Percentiles rank a stretch among this genome's conserved stretches.
phyloP scores from a whole-genome alignment of 2,329 filamentous ascomycete genomes.

The Leptographium lundbergii region DNA sequence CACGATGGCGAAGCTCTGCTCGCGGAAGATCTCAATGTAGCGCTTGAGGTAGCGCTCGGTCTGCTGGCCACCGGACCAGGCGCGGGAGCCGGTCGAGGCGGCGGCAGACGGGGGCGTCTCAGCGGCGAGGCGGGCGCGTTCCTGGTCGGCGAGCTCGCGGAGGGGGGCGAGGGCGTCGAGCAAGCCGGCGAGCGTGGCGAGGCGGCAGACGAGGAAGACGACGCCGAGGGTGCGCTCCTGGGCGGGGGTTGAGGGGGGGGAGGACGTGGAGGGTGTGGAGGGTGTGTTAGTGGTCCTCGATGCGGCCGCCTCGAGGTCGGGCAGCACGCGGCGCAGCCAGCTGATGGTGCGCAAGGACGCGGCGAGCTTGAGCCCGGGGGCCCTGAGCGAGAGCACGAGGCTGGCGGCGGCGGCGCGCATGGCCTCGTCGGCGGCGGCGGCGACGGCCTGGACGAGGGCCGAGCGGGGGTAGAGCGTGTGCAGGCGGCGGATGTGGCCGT shows the following conservation, averaged over 20 bases:
- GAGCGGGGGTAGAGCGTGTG: slow-evolving; percentile 74
- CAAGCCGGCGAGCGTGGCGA: slow-evolving; percentile 67
- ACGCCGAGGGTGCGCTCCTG: slow-evolving; percentile 63
- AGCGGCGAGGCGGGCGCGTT: slow-evolving; percentile 39
- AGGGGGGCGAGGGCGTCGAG: slow-evolving; percentile 76
- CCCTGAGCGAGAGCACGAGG: slow-evolving; percentile 64
- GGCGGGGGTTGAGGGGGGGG: slow-evolving; percentile 11
- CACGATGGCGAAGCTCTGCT: slow-evolving; percentile 92
- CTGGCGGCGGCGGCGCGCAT: slow-evolving; percentile 84
- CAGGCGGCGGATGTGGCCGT: slow-evolving; percentile 83
- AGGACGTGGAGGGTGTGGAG: background rate
- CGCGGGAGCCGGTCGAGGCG: background rate
- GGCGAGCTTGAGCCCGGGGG: slow-evolving; percentile 72
- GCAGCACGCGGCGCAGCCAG: slow-evolving; percentile 77
- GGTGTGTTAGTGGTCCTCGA: background rate
- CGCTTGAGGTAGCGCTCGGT: slow-evolving; percentile 89
- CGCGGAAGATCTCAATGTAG: slow-evolving; percentile 93
- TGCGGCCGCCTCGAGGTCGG: slow-evolving; percentile 50
- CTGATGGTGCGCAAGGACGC: slow-evolving; percentile 82
- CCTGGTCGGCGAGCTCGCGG: slow-evolving; percentile 79
- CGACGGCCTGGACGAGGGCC: slow-evolving; percentile 58
- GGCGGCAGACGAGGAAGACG: slow-evolving; percentile 75
- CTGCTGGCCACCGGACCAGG: slow-evolving; percentile 67
- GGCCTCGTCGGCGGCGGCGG: slow-evolving; percentile 66
- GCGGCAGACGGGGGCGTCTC: slow-evolving; percentile 21